Evolutionary conservation across 2,329 filamentous ascomycete species (phyloP).

Genomic region (Alternaria tenuissima): DNA sequence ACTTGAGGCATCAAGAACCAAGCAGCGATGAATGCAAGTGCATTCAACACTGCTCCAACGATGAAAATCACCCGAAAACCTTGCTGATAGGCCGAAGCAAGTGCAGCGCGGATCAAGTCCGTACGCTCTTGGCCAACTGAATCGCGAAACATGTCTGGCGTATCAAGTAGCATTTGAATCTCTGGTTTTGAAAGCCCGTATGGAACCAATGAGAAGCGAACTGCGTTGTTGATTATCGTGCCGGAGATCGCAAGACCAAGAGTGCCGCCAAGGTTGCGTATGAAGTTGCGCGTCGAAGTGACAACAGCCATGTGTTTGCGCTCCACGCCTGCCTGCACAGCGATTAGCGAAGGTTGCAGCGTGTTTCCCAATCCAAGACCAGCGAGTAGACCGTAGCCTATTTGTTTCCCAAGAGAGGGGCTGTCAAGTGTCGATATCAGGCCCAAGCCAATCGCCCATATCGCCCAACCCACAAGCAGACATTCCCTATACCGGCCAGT

Average conservation of each 20-base stretch:
- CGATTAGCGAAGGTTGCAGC: slow-evolving; percentile 64
- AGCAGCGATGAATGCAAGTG: slow-evolving; percentile 25
- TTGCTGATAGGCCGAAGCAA: slow-evolving; percentile 22
- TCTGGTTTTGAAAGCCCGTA: slow-evolving; percentile 20
- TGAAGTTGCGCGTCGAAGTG: slow-evolving; percentile 70
- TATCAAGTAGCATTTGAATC: slow-evolving; percentile 25
- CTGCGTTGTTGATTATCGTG: slow-evolving; percentile 41
- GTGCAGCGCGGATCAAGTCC: slow-evolving; percentile 12
- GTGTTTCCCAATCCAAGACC: slow-evolving; percentile 58
- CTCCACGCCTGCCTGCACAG: slow-evolving; percentile 60
- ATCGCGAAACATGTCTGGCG: slow-evolving; percentile 19
- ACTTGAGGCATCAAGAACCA: slow-evolving; percentile 32
- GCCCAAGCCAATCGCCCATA: slow-evolving; percentile 31
- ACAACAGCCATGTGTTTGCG: slow-evolving; percentile 68
- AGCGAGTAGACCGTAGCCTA: slow-evolving; percentile 29
- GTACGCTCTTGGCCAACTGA: slow-evolving; percentile 14
- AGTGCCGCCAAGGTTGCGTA: slow-evolving; percentile 67
- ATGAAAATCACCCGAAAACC: slow-evolving; percentile 31
- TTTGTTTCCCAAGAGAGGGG: slow-evolving; percentile 25
- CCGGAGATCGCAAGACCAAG: slow-evolving; percentile 63
- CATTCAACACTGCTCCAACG: slow-evolving; percentile 25
- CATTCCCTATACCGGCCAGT: slow-evolving; percentile 31
- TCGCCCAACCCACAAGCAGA: slow-evolving; percentile 29
- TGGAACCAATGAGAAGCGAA: slow-evolving; percentile 16
- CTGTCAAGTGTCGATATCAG: slow-evolving; percentile 26